Evolutionary conservation across 805 yeast species (phyloP).

Genomic region (Cyberlindnera mississippiensis): DNA sequence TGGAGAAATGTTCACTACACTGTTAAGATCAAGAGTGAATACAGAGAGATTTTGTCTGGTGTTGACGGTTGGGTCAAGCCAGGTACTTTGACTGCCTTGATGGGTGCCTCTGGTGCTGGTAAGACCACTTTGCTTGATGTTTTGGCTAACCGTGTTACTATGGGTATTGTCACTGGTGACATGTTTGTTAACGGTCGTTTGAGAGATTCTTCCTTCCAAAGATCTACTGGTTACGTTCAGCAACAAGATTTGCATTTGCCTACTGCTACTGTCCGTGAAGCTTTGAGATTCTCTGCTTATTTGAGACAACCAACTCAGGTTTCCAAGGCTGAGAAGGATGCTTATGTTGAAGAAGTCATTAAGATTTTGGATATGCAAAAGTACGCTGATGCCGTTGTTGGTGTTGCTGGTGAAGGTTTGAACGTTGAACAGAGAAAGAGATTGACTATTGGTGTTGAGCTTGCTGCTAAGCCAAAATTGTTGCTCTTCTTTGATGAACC

Average conservation of each 20-base stretch:
- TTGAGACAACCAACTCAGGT: conserved; percentile 59
- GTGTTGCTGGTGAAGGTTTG: conserved; percentile 68
- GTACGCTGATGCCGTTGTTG: conserved; percentile 70
- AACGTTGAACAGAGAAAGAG: conserved; percentile 65
- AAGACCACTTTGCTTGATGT: conserved; percentile 71
- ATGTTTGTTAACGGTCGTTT: conserved; percentile 61
- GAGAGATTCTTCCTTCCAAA: conserved; percentile 57
- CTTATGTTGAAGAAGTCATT: conserved; percentile 63
- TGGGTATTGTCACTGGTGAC: conserved; percentile 69
- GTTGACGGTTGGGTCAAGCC: conserved; percentile 85
- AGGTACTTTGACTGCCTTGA: conserved; percentile 73
- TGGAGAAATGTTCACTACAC: conserved; percentile 77
- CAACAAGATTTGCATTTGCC: conserved; percentile 71
- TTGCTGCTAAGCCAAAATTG: conserved; percentile 61
- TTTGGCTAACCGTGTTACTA: conserved; percentile 63
- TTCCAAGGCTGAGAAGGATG: conserved; percentile 52
- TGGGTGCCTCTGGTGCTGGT: conserved; percentile 83
- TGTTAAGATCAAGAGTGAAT: conserved; percentile 56
- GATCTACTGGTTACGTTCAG: conserved; percentile 57
- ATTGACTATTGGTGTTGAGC: conserved; percentile 61
- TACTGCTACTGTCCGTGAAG: conserved; percentile 69
- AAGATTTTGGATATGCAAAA: conserved; percentile 57
- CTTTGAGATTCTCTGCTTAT: conserved; percentile 61
- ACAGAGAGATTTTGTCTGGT: conserved; percentile 55
- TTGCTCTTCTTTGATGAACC: conserved; percentile 64